Evolutionary conservation across 768 basidiomycete genomes (phyloP), one percentile per base, ranked within the genome.

Genomic region (Leccinum truebloodii): DNA sequence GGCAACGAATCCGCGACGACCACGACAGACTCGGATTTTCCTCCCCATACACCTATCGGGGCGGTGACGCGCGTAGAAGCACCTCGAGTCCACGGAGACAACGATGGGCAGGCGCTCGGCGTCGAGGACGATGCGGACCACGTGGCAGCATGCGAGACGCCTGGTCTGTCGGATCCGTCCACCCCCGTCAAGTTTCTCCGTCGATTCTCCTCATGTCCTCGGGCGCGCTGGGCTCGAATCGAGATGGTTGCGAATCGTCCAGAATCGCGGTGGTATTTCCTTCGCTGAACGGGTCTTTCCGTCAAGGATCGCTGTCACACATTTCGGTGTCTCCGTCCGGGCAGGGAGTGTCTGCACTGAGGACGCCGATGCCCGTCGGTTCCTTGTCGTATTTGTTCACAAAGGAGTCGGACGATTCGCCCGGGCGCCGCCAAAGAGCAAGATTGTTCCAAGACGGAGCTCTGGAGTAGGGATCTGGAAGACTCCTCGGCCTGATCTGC

Each of bases 1-100:
- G 69, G 59, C n/a, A 67, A 71, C 13, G 69, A 70, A 37, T 70
- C 69, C 3, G 58, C 69, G 9, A 69, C 69, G n/a, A 71, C 69
- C 1, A 71, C 70, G 3, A 70, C 69, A 8, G 69, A 70, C 58
- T 70, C 69, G 5, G 69, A 69, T 58, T 70, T 67, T 59, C 62
- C 59, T 16, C 70, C 69, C 3, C 65, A 69, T 13, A 70, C 69
- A n/a, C 70, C 69, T 20, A 35, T 69, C 50, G 70, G 70, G 24
- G 44, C 51, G 46, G 8, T 35, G 10, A 61, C 63, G 16, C 59
- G 61, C 13, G 48, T 58, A 6, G 60, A 58, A 35, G 54, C 37
- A 4, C 32, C 56, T 2, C 61, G 35, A 46, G 51, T 64, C 35
- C 58, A 59, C 32, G 65, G 60, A 34, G 70, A 67, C 49, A 62